phyloP scores from a whole-genome alignment of 1,284 basidiomycete species.

The Vanrija sp. region DNA sequence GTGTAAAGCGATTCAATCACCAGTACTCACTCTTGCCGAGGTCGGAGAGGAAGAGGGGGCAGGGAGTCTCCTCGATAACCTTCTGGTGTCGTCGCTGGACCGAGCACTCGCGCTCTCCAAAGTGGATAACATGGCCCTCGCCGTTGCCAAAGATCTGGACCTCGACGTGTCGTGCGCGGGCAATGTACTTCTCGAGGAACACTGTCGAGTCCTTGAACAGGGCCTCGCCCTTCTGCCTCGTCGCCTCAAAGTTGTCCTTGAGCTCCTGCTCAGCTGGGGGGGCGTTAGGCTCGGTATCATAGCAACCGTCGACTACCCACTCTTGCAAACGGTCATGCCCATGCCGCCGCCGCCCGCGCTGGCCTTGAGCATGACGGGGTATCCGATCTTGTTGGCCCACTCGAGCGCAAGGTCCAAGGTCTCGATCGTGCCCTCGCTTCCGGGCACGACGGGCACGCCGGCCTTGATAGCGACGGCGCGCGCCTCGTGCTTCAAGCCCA shows the following conservation, averaged over 20 bases:
- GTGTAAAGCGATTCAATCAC: neutral
- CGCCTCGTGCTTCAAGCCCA: slow-evolving; percentile 65
- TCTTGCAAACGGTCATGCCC: slow-evolving; percentile 61
- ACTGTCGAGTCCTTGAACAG: slow-evolving; percentile 58
- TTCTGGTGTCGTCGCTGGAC: slow-evolving; percentile 70
- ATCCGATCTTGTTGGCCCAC: slow-evolving; percentile 54
- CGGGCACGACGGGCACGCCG: slow-evolving; percentile 59
- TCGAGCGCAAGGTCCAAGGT: slow-evolving; percentile 53
- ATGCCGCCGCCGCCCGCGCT: slow-evolving; percentile 69
- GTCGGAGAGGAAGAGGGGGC: slow-evolving; percentile 53
- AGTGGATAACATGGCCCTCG: slow-evolving; percentile 56
- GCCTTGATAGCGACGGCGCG: slow-evolving; percentile 54
- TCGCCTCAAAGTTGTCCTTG: slow-evolving; percentile 47
- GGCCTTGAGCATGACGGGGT: slow-evolving; percentile 57
- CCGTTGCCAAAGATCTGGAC: slow-evolving; percentile 70
- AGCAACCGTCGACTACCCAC: slow-evolving; percentile 50
- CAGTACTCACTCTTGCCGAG: slow-evolving; percentile 13
- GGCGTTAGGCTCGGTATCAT: slow-evolving; percentile 9
- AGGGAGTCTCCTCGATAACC: slow-evolving; percentile 61
- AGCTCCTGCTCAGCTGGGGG: slow-evolving; percentile 48
- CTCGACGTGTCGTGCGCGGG: slow-evolving; percentile 61
- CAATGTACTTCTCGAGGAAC: slow-evolving; percentile 62
- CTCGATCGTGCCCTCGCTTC: slow-evolving; percentile 53
- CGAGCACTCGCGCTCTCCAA: slow-evolving; percentile 68
- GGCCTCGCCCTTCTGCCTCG: slow-evolving; percentile 44